Base-by-base conservation (phyloP, 2,329 filamentous ascomycete genomes). In the Myrmaecium sp. region DNA sequence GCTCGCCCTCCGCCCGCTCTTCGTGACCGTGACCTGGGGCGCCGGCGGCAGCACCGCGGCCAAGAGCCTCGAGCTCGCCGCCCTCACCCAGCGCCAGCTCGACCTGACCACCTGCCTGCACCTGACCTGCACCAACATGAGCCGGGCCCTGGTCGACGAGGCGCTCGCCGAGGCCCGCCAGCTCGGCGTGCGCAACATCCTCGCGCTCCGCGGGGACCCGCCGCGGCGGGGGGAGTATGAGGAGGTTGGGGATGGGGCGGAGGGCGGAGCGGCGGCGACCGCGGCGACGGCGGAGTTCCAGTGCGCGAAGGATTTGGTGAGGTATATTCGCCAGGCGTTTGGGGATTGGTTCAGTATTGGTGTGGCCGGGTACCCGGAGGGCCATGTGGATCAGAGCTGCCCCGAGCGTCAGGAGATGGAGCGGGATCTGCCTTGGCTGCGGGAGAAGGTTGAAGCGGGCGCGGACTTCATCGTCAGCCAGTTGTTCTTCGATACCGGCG, bases 401-500 rank as follows among this genome's bases (percentile, higher is more conserved):
- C 86, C 86, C 2, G 80, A 91, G 42, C 67, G 78, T 35, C 72
- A 76, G 44, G 64, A 66, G 38, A 60, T 66, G 0, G 47, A 51
- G 29, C 56, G 59, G 28, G 89, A 98, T 53, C 55, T 98, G 32
- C 80, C 84, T 1, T 92, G 78, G 43, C 62, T 98, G 28, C 69
- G 92, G 7, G 83, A 93, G 38, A 98, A 98, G 63, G 77, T 76
- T 1, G 64, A 75, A 40, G 89, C 89, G 3, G 89, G 89, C 1
- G 89, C 84, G 26, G 84, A 95, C 54, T 98, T 98, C 46, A 78
- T 98, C 53, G 93, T 98, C 81, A 95, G 89, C 1, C 89, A 98
- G 52, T 64, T 98, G 6, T 95, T 94, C 54, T 98, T 93, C 51
- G 83, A 95, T 46, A 66, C 83, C 14, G 64, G 78, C 3, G 80